phyloP scores from a whole-genome alignment of 2,329 filamentous ascomycete genomes.

The Malbranchea zuffiana region DNA sequence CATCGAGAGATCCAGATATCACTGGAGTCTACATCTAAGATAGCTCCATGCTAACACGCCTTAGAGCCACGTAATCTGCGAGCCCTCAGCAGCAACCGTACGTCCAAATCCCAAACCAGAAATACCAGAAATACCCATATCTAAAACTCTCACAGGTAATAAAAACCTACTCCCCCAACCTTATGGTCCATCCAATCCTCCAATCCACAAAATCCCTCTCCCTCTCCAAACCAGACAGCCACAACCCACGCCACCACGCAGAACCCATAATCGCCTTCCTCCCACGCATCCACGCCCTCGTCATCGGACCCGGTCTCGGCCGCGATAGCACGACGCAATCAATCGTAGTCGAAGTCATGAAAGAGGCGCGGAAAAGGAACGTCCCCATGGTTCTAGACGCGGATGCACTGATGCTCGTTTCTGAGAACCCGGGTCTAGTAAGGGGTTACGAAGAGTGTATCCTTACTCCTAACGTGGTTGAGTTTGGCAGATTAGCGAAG shows the following conservation, averaged over 20 bases:
- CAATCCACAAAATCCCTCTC: slow-evolving; percentile 51
- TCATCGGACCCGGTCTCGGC: slow-evolving; percentile 84
- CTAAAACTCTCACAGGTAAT: slow-evolving; percentile 52
- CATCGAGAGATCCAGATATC: not conserved
- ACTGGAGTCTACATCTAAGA: not conserved
- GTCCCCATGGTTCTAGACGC: slow-evolving; percentile 86
- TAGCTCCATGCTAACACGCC: not conserved
- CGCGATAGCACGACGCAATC: slow-evolving; percentile 83
- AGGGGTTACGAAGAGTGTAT: slow-evolving; percentile 74
- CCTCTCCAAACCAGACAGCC: slow-evolving; percentile 25
- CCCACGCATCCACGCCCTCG: slow-evolving; percentile 76
- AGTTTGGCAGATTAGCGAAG: slow-evolving; percentile 75
- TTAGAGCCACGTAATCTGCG: slow-evolving; percentile 80
- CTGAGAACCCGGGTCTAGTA: slow-evolving; percentile 63
- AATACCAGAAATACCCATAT: not conserved
- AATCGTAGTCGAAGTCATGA: slow-evolving; percentile 67
- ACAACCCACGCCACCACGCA: slow-evolving; percentile 50
- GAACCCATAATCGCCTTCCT: slow-evolving; percentile 66
- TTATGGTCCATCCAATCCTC: slow-evolving; percentile 98
- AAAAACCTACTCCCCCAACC: slow-evolving; percentile 93
- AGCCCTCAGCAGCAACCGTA: slow-evolving; percentile 62
- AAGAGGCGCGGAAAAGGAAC: slow-evolving; percentile 57
- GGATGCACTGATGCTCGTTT: slow-evolving; percentile 71
- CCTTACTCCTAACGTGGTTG: slow-evolving; percentile 87
- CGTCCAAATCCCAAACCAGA: slow-evolving; percentile 7